Base-by-base conservation (phyloP, 495 filamentous ascomycete genomes). In the Saxispiralis lemnorum region DNA sequence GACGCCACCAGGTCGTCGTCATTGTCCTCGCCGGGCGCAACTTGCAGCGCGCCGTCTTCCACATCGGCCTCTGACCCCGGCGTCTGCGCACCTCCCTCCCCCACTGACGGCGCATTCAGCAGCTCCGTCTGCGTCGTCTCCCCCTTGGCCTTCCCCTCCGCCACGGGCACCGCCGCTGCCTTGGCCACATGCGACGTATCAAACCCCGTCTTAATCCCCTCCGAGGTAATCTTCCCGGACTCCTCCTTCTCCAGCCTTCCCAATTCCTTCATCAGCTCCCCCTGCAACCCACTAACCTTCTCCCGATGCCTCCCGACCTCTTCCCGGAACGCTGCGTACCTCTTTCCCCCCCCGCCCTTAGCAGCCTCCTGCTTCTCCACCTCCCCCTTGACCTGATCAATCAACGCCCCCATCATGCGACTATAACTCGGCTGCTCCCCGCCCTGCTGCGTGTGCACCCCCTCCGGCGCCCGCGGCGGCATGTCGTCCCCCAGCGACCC, bases 381-480 rank as follows among this genome's bases (percentile, higher is more conserved):
- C 34, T 84, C 76, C 59, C 81, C 81, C 66, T 95, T 96, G 20
- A 96, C 86, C 57, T 94, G 82, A 53, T 97, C 89, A 6, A 95
- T 71, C 49, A 97, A 52, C 5, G 77, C 72, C 21, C 83, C 80
- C 80, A 96, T 86, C 89, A 97, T 96, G 63, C 85, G 80, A 14
- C 83, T 87, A 56, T 93, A 97, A 5, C 78, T 81, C 1, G 84
- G 85, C 43, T 79, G 73, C 52, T 86, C 78, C 49, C 70, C 66
- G n/a, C n/a, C n/a, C 51, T 78, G 74, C 46, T 83, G 64, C 31
- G 73, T 71, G 56, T 92, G 78, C 30, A 93, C 79, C 17, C 81
- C 85, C 45, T 74, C 78, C 17, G 85, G 76, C 18, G 84, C 79
- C 17, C 65, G 53, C 2, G 76, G 76, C 13, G 82, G 77, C 55